A percentile compares a stretch with the other conserved stretches of the same genome.
Evolutionary conservation across 305 asterid genomes (phyloP).

Genomic region (Plantago coronopus): DNA sequence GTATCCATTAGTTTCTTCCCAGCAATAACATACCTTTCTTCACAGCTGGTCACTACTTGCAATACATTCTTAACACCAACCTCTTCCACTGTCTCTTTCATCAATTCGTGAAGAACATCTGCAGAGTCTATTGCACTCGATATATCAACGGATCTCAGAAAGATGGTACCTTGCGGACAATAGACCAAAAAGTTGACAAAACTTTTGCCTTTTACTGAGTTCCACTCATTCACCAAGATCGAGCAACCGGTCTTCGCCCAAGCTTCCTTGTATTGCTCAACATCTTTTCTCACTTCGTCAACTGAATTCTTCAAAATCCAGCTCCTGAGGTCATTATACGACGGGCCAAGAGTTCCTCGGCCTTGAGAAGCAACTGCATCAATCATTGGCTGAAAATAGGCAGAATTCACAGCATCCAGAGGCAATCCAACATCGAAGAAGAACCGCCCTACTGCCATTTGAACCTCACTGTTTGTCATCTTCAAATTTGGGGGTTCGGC

Average conservation of each 20-base stretch:
- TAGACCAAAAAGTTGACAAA: constrained; percentile 55
- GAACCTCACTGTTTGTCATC: constrained; percentile 48
- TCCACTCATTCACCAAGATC: constrained; percentile 68
- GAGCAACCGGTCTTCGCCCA: constrained; percentile 87
- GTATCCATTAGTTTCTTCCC: constrained; percentile 68
- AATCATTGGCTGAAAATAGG: constrained; percentile 84
- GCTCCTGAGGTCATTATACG: constrained; percentile 74
- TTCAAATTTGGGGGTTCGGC: constrained; percentile 21
- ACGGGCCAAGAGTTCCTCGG: constrained; percentile 52
- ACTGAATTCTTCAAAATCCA: constrained; percentile 65
- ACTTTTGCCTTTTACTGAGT: constrained; percentile 58
- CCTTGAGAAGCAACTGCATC: constrained; percentile 81
- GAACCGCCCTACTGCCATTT: constrained; percentile 86
- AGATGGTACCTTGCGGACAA: constrained; percentile 64
- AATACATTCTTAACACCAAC: constrained; percentile 72
- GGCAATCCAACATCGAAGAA: constrained; percentile 73
- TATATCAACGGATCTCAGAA: constrained; percentile 69
- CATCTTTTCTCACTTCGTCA: constrained; percentile 63
- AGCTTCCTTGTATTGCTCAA: constrained; percentile 49
- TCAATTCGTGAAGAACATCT: constrained; percentile 57
- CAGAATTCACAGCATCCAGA: constrained; percentile 63
- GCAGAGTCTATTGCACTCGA: constrained; percentile 48
- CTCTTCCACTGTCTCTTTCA: constrained; percentile 75
- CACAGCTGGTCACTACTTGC: constrained; percentile 72
- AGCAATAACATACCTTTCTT: constrained; percentile 62